Conservation (phyloP, 345 rosid genomes). For the Citrus medica region DNA sequence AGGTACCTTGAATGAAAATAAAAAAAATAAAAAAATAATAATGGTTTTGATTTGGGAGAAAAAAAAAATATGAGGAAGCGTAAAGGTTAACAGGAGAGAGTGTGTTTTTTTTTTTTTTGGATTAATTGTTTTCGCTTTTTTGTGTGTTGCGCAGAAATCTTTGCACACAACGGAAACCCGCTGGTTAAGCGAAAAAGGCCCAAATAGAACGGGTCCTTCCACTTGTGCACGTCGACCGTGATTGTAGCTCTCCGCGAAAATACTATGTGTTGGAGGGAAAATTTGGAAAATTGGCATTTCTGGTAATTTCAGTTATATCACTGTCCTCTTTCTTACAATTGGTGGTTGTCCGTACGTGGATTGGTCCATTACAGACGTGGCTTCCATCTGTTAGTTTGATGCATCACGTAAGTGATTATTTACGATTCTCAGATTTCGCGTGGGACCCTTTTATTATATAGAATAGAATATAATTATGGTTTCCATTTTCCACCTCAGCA, state of each 20-base stretch:
- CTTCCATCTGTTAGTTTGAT: background rate
- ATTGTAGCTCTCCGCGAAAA: constrained; percentile 18
- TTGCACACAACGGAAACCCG: constrained; percentile 35
- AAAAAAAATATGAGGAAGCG: constrained; percentile 2
- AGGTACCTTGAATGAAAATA: constrained; percentile 5
- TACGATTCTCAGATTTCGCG: background rate
- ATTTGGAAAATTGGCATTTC: constrained; percentile 10
- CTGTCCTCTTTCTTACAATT: background rate
- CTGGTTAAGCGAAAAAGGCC: constrained; percentile 27
- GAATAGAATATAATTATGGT: too few relatives aligned
- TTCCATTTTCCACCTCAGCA: background rate
- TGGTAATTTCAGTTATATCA: constrained; percentile 1
- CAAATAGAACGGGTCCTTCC: constrained; percentile 28
- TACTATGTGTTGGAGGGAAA: constrained; percentile 12
- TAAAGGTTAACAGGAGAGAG: constrained; percentile 12
- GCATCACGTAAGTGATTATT: background rate
- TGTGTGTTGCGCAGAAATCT: background rate
- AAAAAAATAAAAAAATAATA: too few relatives aligned
- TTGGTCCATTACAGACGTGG: background rate
- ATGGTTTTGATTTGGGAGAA: background rate
- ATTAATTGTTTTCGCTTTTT: background rate
- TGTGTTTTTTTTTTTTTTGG: background rate
- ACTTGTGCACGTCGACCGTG: constrained; percentile 50
- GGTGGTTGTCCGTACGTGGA: background rate
- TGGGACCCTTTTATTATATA: background rate